Evolutionary conservation across 2,329 filamentous ascomycete species (phyloP), one percentile per base, ranked within the genome.

Genomic region (Paracamarosporium sp.): DNA sequence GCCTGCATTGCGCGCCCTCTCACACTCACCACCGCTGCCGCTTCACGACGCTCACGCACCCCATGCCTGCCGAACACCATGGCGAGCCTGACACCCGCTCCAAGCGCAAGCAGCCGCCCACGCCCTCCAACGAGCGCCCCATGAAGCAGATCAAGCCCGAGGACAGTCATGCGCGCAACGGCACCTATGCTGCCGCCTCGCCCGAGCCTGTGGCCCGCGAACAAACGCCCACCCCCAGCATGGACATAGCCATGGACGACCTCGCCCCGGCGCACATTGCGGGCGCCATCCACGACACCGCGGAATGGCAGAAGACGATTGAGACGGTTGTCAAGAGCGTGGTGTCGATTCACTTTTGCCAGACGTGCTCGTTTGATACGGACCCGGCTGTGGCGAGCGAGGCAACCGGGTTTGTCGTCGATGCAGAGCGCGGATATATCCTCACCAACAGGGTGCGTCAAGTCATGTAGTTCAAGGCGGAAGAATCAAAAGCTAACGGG

Each of bases 321-420:
- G 93, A 97, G 78, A 90, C 88, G 60, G 95, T 99, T 3, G 93
- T 99, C 53, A 89, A 90, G 74, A 97, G 93, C 67, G 95, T 98
- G 17, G 95, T 99, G 48, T 97, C 94, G n/a, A 98, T 99, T 70
- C 91, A 96, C 66, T 99, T 99, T 81, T 98, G 94, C 76, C 93
- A 97, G 83, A 97, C 95, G 0, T 96, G 92, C 76, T 93, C 94
- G 24, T 99, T 99, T 76, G 95, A 99, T 76, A 98, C 95, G n/a
- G 95, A 99, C 69, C 83, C 92, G 27, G 95, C 95, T 6, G 85
- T 96, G 76, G 92, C 92, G 17, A 97, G 93, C 70, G 95, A 99
- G 80, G 95, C 95, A 3, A 99, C 95, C 0, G 95, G 95, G 7
- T 99, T 99, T 74, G 93, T 99, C 15, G 95, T 99, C 24, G 95